Base-by-base conservation (phyloP, 768 basidiomycete species). In the Collybiopsis confluens region DNA sequence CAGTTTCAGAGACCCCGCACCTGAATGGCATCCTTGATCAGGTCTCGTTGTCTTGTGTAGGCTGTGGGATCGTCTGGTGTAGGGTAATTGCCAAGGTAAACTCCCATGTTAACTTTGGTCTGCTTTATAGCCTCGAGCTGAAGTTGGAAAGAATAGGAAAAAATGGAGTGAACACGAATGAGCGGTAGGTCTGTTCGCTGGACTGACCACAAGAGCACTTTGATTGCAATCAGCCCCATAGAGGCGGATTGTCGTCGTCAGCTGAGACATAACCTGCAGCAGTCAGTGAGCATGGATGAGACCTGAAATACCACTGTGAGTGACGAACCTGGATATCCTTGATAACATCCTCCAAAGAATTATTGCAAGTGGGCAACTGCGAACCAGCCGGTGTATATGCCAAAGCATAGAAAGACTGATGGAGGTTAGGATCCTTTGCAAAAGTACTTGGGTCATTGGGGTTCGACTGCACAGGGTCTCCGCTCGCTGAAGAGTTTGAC, bases 191-290 rank as follows among this genome's bases (percentile, higher is more conserved):
- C 8, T n/a, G 16, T 16, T 16, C 50, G 33, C 13, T 11, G 16
- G 27, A 73, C 82, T 35, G 64, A 85, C 82, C 45, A 91, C 86
- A 20, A 90, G 74, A 0, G 85, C 85, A 2, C 85, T 81, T 65
- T 89, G 86, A 64, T 92, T 92, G 65, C 90, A 92, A 68, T 92
- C 90, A 33, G 90, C 83, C 37, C 92, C 92, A 65, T 95, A 96
- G 35, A 94, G 73, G 61, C 90, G 88, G 57, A 92, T 72, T 48
- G 82, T 83, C 82, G 79, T 82, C 1, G 93, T 96, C 35, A 96
- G 68, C 71, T 96, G 93, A 33, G 92, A 93, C 60, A 96, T 69
- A 36, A 92, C 76, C 85, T 90, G 44, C 59, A 62, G 57, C 66
- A 26, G 58, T 33, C 58, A 13, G 52, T 27, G 28, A 13, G 41